Conservation (phyloP, 768 basidiomycete species). For the Suillus sp. region DNA sequence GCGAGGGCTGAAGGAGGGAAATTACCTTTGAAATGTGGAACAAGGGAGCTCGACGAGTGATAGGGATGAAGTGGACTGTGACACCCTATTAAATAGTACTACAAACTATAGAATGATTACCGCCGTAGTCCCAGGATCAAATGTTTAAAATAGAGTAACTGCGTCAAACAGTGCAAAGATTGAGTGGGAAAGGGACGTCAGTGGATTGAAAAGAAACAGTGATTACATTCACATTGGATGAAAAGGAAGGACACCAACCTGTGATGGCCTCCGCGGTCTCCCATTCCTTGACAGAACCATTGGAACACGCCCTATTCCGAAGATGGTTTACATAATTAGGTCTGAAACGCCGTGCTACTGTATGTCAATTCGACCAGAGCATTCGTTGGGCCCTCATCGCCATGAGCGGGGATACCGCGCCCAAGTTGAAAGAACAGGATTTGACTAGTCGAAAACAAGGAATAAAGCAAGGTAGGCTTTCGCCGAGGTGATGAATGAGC, state of each 20-base stretch:
- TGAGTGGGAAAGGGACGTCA: not conserved
- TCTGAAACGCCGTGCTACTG: not conserved
- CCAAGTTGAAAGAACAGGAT: too few species aligned
- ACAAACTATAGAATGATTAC: too few species aligned
- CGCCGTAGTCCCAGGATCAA: not conserved
- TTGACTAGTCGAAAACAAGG: too few species aligned
- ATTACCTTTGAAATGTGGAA: not conserved
- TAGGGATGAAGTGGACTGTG: not conserved
- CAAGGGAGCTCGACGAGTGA: not conserved
- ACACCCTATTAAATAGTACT: not conserved
- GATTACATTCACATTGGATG: not conserved
- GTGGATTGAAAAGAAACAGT: not conserved
- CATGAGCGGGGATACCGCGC: too few species aligned
- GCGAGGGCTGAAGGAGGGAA: not conserved
- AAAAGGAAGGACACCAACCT: not conserved
- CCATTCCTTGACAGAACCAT: conserved; percentile 5
- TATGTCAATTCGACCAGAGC: not conserved
- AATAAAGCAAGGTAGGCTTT: too few species aligned
- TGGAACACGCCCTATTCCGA: not conserved
- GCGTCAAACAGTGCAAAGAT: not conserved
- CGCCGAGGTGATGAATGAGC: too few species aligned
- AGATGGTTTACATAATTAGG: conserved; percentile 4
- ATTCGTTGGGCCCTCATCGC: not conserved
- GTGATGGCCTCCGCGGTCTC: not conserved
- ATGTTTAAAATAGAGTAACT: not conserved